Percentiles rank a stretch among this genome's conserved stretches.
Evolutionary conservation across 2,329 filamentous ascomycete genomes (phyloP).

Genomic region (Sclerotiophoma versabilis): DNA sequence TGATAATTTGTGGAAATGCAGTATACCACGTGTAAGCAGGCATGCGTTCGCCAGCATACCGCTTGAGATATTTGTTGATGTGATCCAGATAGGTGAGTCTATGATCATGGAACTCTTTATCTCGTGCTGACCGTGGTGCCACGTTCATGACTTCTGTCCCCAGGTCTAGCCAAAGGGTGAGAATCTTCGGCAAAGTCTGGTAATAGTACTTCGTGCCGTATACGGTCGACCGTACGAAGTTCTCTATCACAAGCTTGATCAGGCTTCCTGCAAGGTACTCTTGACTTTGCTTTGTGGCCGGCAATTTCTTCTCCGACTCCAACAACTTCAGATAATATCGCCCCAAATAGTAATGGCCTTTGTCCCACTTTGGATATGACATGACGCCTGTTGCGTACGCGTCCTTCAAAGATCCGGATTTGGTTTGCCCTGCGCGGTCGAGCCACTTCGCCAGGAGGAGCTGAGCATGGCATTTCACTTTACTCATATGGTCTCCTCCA

Average conservation of each 20-base stretch:
- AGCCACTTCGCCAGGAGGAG: slow-evolving; percentile 96
- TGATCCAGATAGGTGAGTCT: slow-evolving; percentile 37
- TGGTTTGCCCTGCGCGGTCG: slow-evolving; percentile 91
- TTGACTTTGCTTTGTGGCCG: slow-evolving; percentile 71
- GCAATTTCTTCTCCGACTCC: slow-evolving; percentile 83
- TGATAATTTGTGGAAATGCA: slow-evolving; percentile 89
- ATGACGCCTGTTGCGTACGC: slow-evolving; percentile 80
- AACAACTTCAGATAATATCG: slow-evolving; percentile 97
- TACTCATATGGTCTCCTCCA: slow-evolving; percentile 56
- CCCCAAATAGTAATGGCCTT: slow-evolving; percentile 95
- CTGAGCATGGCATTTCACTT: slow-evolving; percentile 78
- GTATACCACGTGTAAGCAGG: slow-evolving; percentile 82
- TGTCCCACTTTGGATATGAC: slow-evolving; percentile 80
- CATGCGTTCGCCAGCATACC: slow-evolving; percentile 72
- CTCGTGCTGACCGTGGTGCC: slow-evolving; percentile 27
- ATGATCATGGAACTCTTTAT: slow-evolving; percentile 43
- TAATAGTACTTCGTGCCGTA: slow-evolving; percentile 96
- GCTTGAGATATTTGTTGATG: slow-evolving; percentile 74
- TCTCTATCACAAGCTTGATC: slow-evolving; percentile 89
- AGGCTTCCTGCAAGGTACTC: slow-evolving; percentile 75
- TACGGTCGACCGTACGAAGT: slow-evolving; percentile 84
- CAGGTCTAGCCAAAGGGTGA: slow-evolving; percentile 95
- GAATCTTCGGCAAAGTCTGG: slow-evolving; percentile 86
- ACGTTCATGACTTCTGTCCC: slow-evolving; percentile 69
- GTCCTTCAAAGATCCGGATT: slow-evolving; percentile 76